Base-by-base conservation (phyloP, 257 asterid species). In the Coffea canephora region DNA sequence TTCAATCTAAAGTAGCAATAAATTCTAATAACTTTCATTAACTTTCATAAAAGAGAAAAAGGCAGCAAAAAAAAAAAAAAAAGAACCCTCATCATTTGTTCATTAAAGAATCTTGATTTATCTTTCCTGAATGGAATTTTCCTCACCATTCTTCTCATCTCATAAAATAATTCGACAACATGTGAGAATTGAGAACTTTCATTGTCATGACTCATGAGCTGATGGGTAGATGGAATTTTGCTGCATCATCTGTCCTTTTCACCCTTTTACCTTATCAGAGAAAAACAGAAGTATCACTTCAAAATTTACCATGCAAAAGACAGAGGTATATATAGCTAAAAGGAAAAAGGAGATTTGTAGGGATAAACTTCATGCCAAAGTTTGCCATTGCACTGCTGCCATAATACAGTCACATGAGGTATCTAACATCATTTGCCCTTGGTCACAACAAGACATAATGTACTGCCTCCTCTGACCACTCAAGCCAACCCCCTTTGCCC, bases 401-500 rank as follows among this genome's bases (percentile, higher is more conserved):
- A 78, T 73, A 65, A 78, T 78, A 78, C 77, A 75, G 25, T 78
- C 80, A 78, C 85, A 78, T 82, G 85, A 87, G 87, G 84, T 78
- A 13, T 13, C 16, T 86, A 82, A 77, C 90, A 87, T 89, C 92
- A 91, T 65, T 65, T 76, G 46, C 71, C 52, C 82, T 87, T 2
- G 96, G 88, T 92, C 92, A 87, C 92, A 78, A 76, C 82, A 86
- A 73, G 86, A 87, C 89, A 85, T 82, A 64, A 85, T 82, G 82
- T 76, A 50, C 50, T 79, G 65, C 73, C 31, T 69, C 79, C 83
- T 73, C 77, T 76, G 73, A 41, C 25, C 79, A 76, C 64, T 64
- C 73, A 64, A 25, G 64, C 79, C 79, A 76, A 46, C 65, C 12
- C 57, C 65, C 77, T 6, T 50, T 50, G 77, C 66, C 77, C 77